Conservation (phyloP, 306 rosid species). For the Nissolia schottii region DNA sequence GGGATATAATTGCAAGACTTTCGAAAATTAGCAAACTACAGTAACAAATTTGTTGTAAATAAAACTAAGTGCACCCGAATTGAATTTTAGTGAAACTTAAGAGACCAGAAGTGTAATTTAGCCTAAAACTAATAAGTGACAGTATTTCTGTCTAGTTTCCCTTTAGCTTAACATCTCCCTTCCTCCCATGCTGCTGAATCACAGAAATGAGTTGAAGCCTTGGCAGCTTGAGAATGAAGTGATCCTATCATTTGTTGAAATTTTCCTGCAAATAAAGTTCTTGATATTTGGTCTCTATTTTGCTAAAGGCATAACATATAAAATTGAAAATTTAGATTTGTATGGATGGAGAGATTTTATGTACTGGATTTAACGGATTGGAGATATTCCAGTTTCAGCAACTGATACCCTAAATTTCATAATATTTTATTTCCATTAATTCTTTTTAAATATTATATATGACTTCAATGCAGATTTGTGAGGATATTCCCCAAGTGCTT, state of each 20-base stretch:
- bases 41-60: not conserved
- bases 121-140: not conserved
- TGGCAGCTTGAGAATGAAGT: not conserved
- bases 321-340: not conserved
- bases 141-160: not conserved
- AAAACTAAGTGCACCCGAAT: not conserved
- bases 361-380: not conserved
- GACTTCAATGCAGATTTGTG: conserved; percentile 68
- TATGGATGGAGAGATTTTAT: not conserved
- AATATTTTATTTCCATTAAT: not conserved
- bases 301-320: not conserved
- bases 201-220: not conserved
- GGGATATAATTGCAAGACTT: not conserved
- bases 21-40: not conserved
- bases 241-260: not conserved
- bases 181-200: conserved; percentile 8
- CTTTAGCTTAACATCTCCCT: not conserved
- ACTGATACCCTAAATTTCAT: not conserved
- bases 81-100: not conserved
- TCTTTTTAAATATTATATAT: not conserved
- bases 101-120: not conserved
- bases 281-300: not conserved
- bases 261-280: not conserved
- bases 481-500: conserved; percentile 95
- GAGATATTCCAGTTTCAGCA: not conserved